Evolutionary conservation across 139 green algal species (phyloP), one percentile per base, ranked within the genome.

Genomic region (Mesotaenium endlicherianum): DNA sequence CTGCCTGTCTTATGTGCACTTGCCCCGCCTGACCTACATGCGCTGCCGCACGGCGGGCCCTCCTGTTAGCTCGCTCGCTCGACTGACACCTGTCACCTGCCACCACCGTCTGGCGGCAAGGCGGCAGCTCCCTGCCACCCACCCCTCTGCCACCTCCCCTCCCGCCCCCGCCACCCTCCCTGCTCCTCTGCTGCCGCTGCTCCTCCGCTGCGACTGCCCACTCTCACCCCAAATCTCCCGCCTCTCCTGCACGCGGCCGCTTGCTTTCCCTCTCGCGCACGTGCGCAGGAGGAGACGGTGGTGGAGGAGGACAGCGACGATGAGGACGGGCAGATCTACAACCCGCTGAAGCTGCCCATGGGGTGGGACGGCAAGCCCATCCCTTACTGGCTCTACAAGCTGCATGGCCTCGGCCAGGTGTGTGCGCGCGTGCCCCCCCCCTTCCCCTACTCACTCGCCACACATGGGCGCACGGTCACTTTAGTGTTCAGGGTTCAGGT

Each of bases 361-460:
- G 96, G 96, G n/a, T 98, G 93, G 93, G 96, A 99, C 80, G 96
- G 96, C 77, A 99, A 98, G 91, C 96, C 96, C 83, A 99, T 99
- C 84, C 96, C 96, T 34, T 99, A 98, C 90, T 99, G 96, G 96
- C 94, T 99, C 38, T 99, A 99, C 92, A 99, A 99, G 91, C 91
- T 99, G 84, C 96, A 99, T 82, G 96, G 96, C 6, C 90, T 99
- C 30, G 97, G 98, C 83, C 92, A 96, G 86, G 91, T 90, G 72
- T 11, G 49, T 50, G 44, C 47, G 11, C 47, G 8, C 11, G 11
- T 11, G 8, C 47, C 11, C 47, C 47, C 47, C 47, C 47, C 47
- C 47, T 57, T 57, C 47, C 47, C 47, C 47, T 57, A 57, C 47
- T 57, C 47, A 8, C 47, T 57, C n/a, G n/a, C n/a, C n/a, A n/a